phyloP scores from a whole-genome alignment of 768 basidiomycete species.

The Lactarius tabidus region DNA sequence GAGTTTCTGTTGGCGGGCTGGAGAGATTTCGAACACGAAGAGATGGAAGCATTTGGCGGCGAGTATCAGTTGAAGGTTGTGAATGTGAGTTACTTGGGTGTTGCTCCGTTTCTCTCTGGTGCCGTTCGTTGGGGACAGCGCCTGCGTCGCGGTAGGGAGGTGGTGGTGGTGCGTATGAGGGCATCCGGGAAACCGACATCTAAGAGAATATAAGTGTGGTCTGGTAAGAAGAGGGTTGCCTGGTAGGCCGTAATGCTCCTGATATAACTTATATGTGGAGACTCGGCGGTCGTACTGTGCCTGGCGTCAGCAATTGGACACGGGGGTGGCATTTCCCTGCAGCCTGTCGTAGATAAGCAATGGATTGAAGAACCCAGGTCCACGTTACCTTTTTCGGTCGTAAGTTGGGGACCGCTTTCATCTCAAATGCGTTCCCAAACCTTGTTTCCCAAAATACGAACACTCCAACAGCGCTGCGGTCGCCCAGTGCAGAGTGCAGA shows the following conservation, averaged over 20 bases:
- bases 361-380: not conserved
- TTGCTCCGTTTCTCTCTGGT: not conserved
- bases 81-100: not conserved
- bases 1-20: not conserved
- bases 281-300: not conserved
- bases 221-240: not conserved
- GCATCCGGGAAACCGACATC: not conserved
- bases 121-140: not conserved
- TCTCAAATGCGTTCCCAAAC: not conserved
- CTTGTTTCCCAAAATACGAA: not conserved
- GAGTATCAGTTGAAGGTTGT: not conserved
- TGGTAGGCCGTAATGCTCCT: not conserved
- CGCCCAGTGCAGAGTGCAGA: not conserved
- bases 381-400: not conserved
- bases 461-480: not conserved
- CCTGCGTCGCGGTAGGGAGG: too few relatives aligned
- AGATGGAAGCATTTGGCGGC: not conserved
- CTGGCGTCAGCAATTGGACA: not conserved
- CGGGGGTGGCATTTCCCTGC: not conserved
- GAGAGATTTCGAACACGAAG: not conserved
- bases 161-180: conserved; percentile 2
- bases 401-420: not conserved
- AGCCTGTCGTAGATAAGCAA: not conserved
- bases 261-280: conserved; percentile 13
- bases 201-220: not conserved